Percentiles rank a stretch among this genome's conserved stretches.
These are phyloP conservation scores for Backusella circina DNA, from an alignment of 192 early-diverging fungal genomes.

Conservation along the genomic window DNA sequence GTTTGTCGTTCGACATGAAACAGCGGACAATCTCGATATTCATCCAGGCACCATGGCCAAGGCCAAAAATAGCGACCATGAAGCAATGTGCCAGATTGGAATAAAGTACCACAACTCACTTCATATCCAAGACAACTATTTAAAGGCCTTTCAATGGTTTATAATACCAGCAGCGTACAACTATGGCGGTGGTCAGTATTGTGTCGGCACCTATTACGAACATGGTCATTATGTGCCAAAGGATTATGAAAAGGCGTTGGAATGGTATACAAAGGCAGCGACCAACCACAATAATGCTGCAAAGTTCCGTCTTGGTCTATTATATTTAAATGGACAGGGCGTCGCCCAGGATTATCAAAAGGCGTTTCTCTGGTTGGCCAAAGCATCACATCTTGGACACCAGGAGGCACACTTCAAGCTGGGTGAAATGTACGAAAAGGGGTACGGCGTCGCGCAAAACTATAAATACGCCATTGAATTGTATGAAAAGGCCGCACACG, in stretches of 20 bases:
- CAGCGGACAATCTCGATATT: background rate
- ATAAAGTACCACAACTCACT: background rate
- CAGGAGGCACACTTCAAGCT: background rate
- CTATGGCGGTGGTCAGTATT: background rate
- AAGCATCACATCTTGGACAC: background rate
- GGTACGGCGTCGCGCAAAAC: background rate
- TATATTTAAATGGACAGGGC: conserved; percentile 21
- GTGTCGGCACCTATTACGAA: background rate
- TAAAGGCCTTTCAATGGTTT: background rate
- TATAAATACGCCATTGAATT: background rate
- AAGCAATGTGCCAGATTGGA: conserved; percentile 1
- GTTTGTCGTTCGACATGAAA: background rate
- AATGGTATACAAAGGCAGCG: background rate
- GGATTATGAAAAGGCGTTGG: background rate
- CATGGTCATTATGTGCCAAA: background rate
- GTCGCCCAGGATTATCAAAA: conserved; percentile 1
- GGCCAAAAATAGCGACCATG: background rate
- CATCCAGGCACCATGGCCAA: background rate
- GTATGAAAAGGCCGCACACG: background rate
- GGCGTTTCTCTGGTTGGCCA: conserved; percentile 21
- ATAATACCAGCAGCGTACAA: background rate
- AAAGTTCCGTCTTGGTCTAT: conserved; percentile 5
- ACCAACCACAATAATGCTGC: background rate
- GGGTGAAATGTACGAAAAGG: background rate
- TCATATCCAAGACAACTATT: background rate